Evolutionary conservation across 2,329 filamentous ascomycete genomes (phyloP).

Genomic region (Arthrobotrys iridis): DNA sequence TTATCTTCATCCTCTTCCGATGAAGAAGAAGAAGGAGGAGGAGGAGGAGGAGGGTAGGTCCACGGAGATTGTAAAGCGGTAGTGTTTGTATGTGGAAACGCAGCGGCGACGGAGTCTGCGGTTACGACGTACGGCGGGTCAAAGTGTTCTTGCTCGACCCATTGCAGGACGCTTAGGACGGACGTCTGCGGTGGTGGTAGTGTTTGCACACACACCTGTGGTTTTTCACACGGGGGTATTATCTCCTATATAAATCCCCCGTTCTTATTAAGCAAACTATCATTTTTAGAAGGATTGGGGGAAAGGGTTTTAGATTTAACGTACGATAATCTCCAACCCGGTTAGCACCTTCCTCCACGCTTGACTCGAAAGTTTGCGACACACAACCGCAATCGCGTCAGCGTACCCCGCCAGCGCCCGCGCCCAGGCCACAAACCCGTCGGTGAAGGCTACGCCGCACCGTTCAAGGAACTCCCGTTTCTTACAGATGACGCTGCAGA

Average conservation of each 20-base stretch:
- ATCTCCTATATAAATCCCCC: neutral
- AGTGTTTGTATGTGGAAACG: neutral
- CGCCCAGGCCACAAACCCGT: neutral
- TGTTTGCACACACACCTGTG: neutral
- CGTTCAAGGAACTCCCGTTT: neutral
- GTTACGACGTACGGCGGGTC: neutral
- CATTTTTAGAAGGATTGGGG: neutral
- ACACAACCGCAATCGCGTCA: neutral
- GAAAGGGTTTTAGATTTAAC: no score
- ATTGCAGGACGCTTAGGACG: slow-evolving; percentile 4
- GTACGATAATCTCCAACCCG: slow-evolving; percentile 1
- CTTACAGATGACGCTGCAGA: slow-evolving; percentile 4
- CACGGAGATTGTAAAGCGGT: neutral
- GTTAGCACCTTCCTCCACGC: neutral
- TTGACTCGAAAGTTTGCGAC: neutral
- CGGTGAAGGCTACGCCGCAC: slow-evolving; percentile 23
- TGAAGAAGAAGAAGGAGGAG: neutral
- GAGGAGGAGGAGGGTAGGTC: neutral
- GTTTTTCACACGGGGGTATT: neutral
- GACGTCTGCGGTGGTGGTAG: neutral
- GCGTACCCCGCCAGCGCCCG: slow-evolving; percentile 2
- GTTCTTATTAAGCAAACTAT: no score
- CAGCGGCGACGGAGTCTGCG: neutral
- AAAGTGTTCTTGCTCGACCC: slow-evolving; percentile 6
- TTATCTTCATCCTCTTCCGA: no score